Percentiles rank a stretch among this genome's conserved stretches.
Conservation (phyloP, 208 protist species). For the Crithidia fasciculata region DNA sequence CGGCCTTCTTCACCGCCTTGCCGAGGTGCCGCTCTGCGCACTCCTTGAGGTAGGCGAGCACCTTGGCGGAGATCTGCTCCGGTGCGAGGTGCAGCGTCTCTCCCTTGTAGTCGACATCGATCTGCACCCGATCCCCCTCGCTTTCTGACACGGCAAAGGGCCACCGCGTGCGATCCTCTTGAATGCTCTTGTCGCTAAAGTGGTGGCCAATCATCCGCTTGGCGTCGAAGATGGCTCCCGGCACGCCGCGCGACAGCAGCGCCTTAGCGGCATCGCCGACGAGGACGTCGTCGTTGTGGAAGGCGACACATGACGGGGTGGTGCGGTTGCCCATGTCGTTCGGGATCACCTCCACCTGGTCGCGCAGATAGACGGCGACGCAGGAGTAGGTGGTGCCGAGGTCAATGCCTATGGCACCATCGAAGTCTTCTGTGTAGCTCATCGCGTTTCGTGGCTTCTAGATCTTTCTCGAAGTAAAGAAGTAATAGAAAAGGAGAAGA, state of each 20-base stretch:
- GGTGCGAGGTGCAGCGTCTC: slow-evolving; percentile 86
- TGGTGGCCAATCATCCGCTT: slow-evolving; percentile 95
- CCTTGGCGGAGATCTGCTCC: slow-evolving; percentile 97
- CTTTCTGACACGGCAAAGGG: slow-evolving; percentile 93
- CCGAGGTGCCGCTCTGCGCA: slow-evolving; percentile 94
- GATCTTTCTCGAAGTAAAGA: background rate
- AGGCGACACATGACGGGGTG: slow-evolving; percentile 99
- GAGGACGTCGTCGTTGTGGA: slow-evolving; percentile 95
- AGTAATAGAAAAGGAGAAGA: background rate
- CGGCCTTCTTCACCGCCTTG: slow-evolving; percentile 93
- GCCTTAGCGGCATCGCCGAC: slow-evolving; percentile 96
- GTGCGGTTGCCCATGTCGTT: slow-evolving; percentile 99
- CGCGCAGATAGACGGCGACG: slow-evolving; percentile 90
- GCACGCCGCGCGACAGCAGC: slow-evolving; percentile 89
- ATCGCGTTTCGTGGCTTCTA: background rate
- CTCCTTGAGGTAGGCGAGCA: slow-evolving; percentile 98
- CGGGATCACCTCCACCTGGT: slow-evolving; percentile 96
- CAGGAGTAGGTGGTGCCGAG: slow-evolving; percentile 97
- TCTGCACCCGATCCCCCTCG: slow-evolving; percentile 50
- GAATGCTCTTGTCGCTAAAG: slow-evolving; percentile 87
- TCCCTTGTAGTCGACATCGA: slow-evolving; percentile 65
- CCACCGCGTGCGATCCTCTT: slow-evolving; percentile 94
- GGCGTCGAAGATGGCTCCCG: slow-evolving; percentile 95
- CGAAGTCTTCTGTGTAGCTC: slow-evolving; percentile 44
- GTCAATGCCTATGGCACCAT: slow-evolving; percentile 92